Evolutionary conservation across 805 yeast species (phyloP), one percentile per base, ranked within the genome.

Genomic region (Starmerella etchellsii): DNA sequence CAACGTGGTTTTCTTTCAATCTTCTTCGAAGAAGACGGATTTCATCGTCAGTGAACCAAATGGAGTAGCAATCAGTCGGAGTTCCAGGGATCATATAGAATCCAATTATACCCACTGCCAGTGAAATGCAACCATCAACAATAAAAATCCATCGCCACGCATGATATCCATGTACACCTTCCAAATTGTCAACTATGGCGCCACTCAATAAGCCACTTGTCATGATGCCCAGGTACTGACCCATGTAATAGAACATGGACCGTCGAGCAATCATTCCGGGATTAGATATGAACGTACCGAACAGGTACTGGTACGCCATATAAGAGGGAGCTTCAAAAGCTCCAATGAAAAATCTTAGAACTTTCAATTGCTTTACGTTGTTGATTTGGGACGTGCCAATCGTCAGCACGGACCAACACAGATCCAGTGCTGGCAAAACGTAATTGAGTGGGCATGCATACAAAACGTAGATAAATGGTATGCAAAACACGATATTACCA

Each of bases 61-160:
- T 55, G 3, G 76, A 70, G 41, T 70, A 69, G 52, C 76, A 68
- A 40, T 67, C 64, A 37, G 66, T 59, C 5, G 84, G 83, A 16
- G 81, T 77, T 36, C 83, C 84, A 9, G 84, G 85, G 46, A 76
- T 59, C 51, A 65, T 49, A 52, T 69, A 71, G 43, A 67, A 64
- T 0, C 80, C 81, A 37, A 71, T 44, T 7, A 78, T 10, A 5
- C 78, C 80, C 28, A 78, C 70, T 2, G 66, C 73, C 22, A 77
- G 52, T 4, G 79, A 72, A 36, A 79, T 67, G 36, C 72, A 52
- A 11, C 77, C 78, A 54, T 77, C 82, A 46, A 79, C 66, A 35
- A 79, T 71, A 52, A 75, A 78, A 54, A 75, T 72, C 84, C 84
- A 79, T 62, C 76, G 66, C 84, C 84, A 79, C 11, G 81, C 75